Conservation (phyloP, 2,329 filamentous ascomycete genomes). For the Cladosporium cucumerinum region DNA sequence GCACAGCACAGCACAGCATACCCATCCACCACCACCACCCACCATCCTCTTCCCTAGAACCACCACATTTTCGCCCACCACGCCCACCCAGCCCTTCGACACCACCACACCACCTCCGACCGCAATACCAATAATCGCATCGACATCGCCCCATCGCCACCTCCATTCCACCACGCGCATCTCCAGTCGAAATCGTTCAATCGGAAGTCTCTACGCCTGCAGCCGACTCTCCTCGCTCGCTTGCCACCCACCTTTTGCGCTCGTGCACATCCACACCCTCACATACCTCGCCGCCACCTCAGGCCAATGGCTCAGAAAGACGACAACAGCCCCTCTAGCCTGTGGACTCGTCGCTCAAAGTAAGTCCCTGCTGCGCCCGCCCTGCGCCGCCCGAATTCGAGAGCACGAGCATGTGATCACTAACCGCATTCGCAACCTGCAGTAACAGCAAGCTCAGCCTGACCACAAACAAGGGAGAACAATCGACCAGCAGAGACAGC, state of each 20-base stretch:
- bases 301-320: constrained; percentile 33
- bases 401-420: constrained; percentile 15
- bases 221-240: constrained; percentile 13
- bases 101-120: neutral
- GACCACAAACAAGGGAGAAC: constrained; percentile 64
- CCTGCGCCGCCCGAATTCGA: constrained; percentile 7
- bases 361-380: constrained; percentile 46
- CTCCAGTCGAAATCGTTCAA: constrained; percentile 1
- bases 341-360: constrained; percentile 83
- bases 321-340: constrained; percentile 36
- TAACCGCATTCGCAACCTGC: constrained; percentile 31
- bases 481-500: constrained; percentile 48
- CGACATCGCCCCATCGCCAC: neutral
- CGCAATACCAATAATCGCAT: neutral
- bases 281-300: constrained; percentile 5
- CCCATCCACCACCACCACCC: constrained; percentile 11
- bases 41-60: neutral
- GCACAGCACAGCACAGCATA: neutral
- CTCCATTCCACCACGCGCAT: constrained; percentile 1
- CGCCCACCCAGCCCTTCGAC: neutral
- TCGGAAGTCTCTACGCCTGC: constrained; percentile 15
- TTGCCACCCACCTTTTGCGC: constrained; percentile 9
- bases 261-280: constrained; percentile 7
- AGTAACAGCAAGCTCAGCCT: constrained; percentile 90
- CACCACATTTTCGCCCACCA: constrained; percentile 5